Evolutionary conservation across 2,329 filamentous ascomycete genomes (phyloP).

Genomic region (Gremmenia infestans): DNA sequence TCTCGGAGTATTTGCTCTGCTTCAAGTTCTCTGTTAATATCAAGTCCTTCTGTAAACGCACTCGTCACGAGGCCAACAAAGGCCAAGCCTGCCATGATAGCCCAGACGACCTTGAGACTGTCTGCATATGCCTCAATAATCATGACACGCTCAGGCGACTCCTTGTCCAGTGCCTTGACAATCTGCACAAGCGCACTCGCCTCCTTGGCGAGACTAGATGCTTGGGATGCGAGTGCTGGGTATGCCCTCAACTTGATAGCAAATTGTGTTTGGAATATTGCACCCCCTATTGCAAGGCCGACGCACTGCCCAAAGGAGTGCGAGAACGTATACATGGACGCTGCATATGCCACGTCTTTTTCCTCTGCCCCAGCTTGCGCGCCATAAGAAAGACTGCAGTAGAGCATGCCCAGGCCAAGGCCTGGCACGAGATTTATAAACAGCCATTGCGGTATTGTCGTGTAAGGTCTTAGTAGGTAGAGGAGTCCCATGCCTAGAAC

Average conservation of each 20-base stretch:
- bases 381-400: constrained; percentile 49
- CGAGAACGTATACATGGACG: constrained; percentile 61
- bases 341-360: constrained; percentile 31
- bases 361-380: constrained; percentile 29
- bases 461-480: constrained; percentile 7
- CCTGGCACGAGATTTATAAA: constrained; percentile 11
- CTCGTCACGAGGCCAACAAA: constrained; percentile 42
- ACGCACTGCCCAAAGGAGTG: constrained; percentile 57
- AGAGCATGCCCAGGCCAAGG: constrained; percentile 28
- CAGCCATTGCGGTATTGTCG: constrained; percentile 6
- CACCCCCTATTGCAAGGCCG: constrained; percentile 59
- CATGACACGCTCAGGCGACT: constrained; percentile 30
- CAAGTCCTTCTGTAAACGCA: constrained; percentile 27
- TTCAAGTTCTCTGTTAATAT: neutral
- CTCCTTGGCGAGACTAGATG: neutral
- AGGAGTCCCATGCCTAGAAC: constrained; percentile 50
- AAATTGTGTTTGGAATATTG: constrained; percentile 59
- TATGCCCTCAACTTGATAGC: constrained; percentile 1
- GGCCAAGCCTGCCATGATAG: constrained; percentile 45
- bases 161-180: neutral
- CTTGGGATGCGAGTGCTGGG: neutral
- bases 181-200: neutral
- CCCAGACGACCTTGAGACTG: constrained; percentile 49
- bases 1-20: neutral
- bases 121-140: constrained; percentile 48